These are phyloP conservation scores for Colletotrichum truncatum DNA, from an alignment of 2,329 filamentous ascomycete genomes.

Conservation along the genomic window DNA sequence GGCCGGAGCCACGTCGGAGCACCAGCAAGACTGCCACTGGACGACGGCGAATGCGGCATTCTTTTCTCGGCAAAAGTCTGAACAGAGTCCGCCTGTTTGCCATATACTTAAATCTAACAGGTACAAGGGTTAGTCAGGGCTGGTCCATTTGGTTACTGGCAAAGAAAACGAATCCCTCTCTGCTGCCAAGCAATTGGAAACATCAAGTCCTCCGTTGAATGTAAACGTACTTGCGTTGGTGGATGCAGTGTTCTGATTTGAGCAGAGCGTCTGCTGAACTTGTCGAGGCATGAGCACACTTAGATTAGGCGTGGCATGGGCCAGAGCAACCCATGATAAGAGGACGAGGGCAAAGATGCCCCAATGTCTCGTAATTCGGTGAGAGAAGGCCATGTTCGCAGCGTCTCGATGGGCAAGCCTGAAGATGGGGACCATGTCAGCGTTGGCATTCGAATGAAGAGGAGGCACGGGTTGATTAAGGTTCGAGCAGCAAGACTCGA, in stretches of 20 bases:
- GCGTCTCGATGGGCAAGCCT: neutral
- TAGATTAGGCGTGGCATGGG: constrained; percentile 12
- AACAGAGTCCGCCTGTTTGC: constrained; percentile 77
- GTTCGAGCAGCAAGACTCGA: neutral
- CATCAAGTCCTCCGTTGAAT: neutral
- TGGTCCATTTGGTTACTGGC: neutral
- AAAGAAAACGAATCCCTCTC: neutral
- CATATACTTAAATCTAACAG: constrained; percentile 64
- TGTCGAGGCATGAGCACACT: constrained; percentile 30
- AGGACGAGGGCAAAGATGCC: constrained; percentile 36
- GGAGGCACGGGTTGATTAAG: neutral
- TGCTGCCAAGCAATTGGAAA: neutral
- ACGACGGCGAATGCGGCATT: constrained; percentile 75
- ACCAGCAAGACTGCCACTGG: constrained; percentile 75
- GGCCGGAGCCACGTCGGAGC: constrained; percentile 73
- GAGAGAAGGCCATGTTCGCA: constrained; percentile 34
- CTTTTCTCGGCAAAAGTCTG: constrained; percentile 60
- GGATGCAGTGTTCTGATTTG: constrained; percentile 47
- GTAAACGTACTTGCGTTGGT: constrained; percentile 41
- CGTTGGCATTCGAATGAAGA: neutral
- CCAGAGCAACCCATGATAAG: constrained; percentile 35
- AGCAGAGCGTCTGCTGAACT: constrained; percentile 40
- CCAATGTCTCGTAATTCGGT: constrained; percentile 32
- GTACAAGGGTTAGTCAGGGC: neutral
- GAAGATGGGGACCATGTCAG: constrained; percentile 3